These are phyloP conservation scores for Cicer judaicum DNA, from an alignment of 306 rosid species.

Conservation along the genomic window DNA sequence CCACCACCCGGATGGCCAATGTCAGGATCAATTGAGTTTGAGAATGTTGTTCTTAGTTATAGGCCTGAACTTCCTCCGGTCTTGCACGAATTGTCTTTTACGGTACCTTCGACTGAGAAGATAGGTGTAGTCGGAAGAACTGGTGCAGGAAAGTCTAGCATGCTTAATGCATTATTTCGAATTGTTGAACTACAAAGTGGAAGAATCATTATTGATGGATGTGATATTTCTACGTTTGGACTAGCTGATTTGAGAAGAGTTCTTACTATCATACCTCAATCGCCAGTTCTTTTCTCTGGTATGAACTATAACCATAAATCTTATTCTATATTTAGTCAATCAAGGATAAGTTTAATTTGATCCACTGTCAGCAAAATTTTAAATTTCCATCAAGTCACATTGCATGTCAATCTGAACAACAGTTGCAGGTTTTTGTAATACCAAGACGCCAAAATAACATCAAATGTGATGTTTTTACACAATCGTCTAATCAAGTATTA, in stretches of 20 bases:
- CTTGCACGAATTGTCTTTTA: constrained; percentile 74
- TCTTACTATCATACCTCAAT: constrained; percentile 90
- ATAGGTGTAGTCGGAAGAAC: constrained; percentile 93
- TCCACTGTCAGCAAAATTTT: constrained; percentile 2
- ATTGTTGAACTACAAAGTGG: constrained; percentile 82
- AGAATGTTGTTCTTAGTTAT: constrained; percentile 80
- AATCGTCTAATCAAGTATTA: neutral
- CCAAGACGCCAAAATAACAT: neutral
- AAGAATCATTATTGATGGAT: constrained; percentile 70
- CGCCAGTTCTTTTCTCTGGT: constrained; percentile 93
- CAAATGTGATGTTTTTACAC: no score
- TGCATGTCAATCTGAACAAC: neutral
- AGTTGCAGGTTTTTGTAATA: neutral
- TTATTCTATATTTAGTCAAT: constrained; percentile 20
- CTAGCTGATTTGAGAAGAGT: constrained; percentile 71
- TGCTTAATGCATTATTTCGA: constrained; percentile 88
- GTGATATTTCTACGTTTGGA: constrained; percentile 72
- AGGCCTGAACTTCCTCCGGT: constrained; percentile 94
- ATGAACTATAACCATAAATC: constrained; percentile 31
- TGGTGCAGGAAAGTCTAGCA: constrained; percentile 95
- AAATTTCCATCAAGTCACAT: neutral
- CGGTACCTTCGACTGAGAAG: constrained; percentile 74
- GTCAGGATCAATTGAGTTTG: constrained; percentile 70
- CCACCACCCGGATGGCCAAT: constrained; percentile 90
- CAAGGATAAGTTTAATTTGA: neutral